Evolutionary conservation across 345 rosid genomes (phyloP), one percentile per base, ranked within the genome.

Genomic region (Sisymbrium altissimum): DNA sequence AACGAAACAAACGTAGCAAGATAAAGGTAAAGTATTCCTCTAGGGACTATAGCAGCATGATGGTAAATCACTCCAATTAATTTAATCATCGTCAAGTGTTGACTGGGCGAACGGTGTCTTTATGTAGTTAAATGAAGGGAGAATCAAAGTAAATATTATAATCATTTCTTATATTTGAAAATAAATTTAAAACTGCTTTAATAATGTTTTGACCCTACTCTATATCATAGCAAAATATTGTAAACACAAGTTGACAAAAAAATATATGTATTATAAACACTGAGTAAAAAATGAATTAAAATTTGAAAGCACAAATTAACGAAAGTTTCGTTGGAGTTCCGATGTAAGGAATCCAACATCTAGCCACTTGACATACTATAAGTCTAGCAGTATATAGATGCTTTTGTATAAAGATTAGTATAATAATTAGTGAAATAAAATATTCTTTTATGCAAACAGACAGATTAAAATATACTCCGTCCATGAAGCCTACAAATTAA

Each of bases 301-400:
- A 13, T 3, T 13, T 12, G 40, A 17, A 58, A 52, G 43, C 57
- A 62, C 75, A 61, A 43, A 35, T 33, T 19, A 70, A 29, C 58
- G 75, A 70, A 76, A 70, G 80, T 30, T 64, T 70, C 3, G 66
- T 70, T 70, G 75, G 76, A 77, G 66, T 77, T 64, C 66, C 71
- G 13, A 77, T 64, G 71, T 64, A 76, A 64, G 72, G 67, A 70
- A 77, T 77, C 76, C 80, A 71, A 77, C 80, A 71, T 64, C 32
- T 36, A 19, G 61, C 73, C 50, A 67, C 52, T 77, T 56, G 72
- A 11, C 72, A 48, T 76, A 56, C 6, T 57, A 43, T 17, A 57
- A 18, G 62, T 32, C 4, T 17, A 43, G 15, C 3, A 66, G 2
- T 46, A 23, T 21, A 23, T 39, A 35, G 66, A 48, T 67, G 54